A percentile compares a stretch with the other conserved stretches of the same genome.
These are phyloP conservation scores for Hypoxylon crocopeplum DNA, from an alignment of 495 filamentous ascomycete species.

Conservation along the genomic window DNA sequence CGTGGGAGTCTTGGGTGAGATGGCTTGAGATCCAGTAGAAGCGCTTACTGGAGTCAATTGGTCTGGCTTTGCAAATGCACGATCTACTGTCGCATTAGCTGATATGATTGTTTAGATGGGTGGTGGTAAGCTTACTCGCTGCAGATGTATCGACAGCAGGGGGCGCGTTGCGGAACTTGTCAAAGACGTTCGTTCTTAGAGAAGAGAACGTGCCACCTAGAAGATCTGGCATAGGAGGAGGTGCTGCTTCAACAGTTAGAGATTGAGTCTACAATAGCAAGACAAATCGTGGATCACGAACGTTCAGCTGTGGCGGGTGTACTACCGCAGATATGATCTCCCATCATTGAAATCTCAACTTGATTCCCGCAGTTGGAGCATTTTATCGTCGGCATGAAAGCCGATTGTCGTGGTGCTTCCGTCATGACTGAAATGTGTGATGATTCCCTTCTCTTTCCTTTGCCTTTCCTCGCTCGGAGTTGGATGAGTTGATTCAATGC, in stretches of 20 bases:
- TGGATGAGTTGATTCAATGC: slow-evolving; percentile 8
- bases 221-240: slow-evolving; percentile 50
- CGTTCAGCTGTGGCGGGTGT: slow-evolving; percentile 45
- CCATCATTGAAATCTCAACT: slow-evolving; percentile 91
- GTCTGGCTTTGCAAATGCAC: slow-evolving; percentile 62
- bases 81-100: slow-evolving; percentile 60
- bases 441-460: slow-evolving; percentile 22
- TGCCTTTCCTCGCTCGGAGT: slow-evolving; percentile 16
- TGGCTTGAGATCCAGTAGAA: slow-evolving; percentile 61
- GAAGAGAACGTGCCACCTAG: slow-evolving; percentile 37
- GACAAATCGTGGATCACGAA: slow-evolving; percentile 37
- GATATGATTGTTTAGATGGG: not conserved
- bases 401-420: slow-evolving; percentile 61
- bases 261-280: not conserved
- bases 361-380: slow-evolving; percentile 87
- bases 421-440: slow-evolving; percentile 48
- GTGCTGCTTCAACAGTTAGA: slow-evolving; percentile 38
- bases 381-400: slow-evolving; percentile 90
- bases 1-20: slow-evolving; percentile 61
- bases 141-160: slow-evolving; percentile 63
- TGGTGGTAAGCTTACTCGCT: slow-evolving; percentile 58
- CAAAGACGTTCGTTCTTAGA: slow-evolving; percentile 42
- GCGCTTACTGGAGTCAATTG: slow-evolving; percentile 68
- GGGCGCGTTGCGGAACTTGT: slow-evolving; percentile 46
- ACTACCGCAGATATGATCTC: slow-evolving; percentile 79